Conservation (phyloP, 441 rosid species). For the Raphanus hybrid region DNA sequence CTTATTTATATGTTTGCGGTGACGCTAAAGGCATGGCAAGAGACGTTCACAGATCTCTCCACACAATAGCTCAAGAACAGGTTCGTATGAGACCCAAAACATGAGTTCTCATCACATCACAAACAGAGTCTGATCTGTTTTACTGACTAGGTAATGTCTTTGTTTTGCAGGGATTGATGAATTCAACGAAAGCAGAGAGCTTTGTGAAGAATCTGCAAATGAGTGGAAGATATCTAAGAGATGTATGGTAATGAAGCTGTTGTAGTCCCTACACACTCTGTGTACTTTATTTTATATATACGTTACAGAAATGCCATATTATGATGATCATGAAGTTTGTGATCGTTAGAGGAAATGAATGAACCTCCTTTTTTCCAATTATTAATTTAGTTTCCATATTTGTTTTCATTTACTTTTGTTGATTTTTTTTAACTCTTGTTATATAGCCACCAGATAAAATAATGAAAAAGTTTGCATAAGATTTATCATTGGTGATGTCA, state of each 20-base stretch:
- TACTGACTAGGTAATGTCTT: neutral
- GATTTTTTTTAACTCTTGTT: slow-evolving; percentile 28
- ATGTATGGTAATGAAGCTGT: slow-evolving; percentile 50
- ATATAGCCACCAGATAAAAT: slow-evolving; percentile 14
- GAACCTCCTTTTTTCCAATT: slow-evolving; percentile 24
- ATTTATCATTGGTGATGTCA: no score
- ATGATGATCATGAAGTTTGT: no score
- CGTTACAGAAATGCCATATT: slow-evolving; percentile 27
- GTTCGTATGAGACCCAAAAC: slow-evolving; percentile 39
- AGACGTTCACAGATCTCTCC: slow-evolving; percentile 60
- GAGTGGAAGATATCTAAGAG: slow-evolving; percentile 87
- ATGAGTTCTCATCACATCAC: slow-evolving; percentile 18
- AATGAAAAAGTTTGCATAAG: slow-evolving; percentile 27
- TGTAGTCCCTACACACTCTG: slow-evolving; percentile 4
- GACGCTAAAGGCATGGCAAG: slow-evolving; percentile 70
- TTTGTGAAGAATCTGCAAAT: slow-evolving; percentile 93
- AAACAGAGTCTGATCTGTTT: slow-evolving; percentile 5
- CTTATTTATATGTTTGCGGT: slow-evolving; percentile 63
- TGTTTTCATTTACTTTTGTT: neutral
- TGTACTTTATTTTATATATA: slow-evolving; percentile 27
- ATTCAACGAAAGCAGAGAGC: slow-evolving; percentile 82
- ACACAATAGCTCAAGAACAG: slow-evolving; percentile 64
- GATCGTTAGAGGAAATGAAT: neutral
- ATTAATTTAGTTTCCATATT: neutral
- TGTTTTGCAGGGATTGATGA: slow-evolving; percentile 73